phyloP scores from a whole-genome alignment of 2,329 filamentous ascomycete species.

The Xenoacremonium recifei region DNA sequence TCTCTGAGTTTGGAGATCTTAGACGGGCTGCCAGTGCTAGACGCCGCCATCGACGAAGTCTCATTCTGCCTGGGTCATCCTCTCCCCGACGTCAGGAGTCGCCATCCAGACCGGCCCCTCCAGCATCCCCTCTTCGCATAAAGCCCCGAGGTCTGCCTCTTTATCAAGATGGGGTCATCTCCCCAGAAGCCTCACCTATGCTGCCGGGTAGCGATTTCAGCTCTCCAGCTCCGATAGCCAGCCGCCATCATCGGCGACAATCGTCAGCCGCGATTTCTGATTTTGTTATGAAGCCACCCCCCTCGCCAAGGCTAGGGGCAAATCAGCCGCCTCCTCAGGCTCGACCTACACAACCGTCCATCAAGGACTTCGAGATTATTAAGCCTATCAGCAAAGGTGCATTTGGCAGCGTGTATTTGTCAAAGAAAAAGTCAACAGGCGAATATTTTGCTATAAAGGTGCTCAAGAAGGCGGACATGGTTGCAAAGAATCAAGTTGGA shows the following conservation, averaged over 20 bases:
- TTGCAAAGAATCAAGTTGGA: conserved; percentile 98
- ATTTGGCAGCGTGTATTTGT: conserved; percentile 95
- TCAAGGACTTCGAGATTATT: conserved; percentile 99
- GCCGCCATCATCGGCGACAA: conserved; percentile 77
- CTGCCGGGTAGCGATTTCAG: conserved; percentile 79
- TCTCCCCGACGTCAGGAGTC: conserved; percentile 87
- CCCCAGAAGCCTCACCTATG: conserved; percentile 87
- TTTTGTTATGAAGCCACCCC: conserved; percentile 63
- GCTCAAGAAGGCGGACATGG: conserved; percentile 99
- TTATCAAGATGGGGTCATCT: conserved; percentile 66
- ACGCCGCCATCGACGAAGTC: conserved; percentile 82
- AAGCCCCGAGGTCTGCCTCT: conserved; percentile 70
- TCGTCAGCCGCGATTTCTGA: conserved; percentile 86
- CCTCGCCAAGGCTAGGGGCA: conserved; percentile 78
- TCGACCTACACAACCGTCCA: conserved; percentile 87
- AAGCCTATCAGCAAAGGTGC: conserved; percentile 99
- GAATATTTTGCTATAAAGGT: conserved; percentile 99
- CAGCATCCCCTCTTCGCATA: conserved; percentile 84
- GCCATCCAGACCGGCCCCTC: conserved; percentile 73
- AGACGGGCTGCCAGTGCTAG: conserved; percentile 74
- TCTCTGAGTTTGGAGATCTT: conserved; percentile 78
- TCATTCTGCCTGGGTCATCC: conserved; percentile 75
- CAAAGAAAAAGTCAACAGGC: conserved; percentile 97
- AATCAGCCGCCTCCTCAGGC: conserved; percentile 78
- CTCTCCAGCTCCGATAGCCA: conserved; percentile 63